Evolutionary conservation across 2,329 filamentous ascomycete genomes (phyloP).

Genomic region (Claviceps pusilla): DNA sequence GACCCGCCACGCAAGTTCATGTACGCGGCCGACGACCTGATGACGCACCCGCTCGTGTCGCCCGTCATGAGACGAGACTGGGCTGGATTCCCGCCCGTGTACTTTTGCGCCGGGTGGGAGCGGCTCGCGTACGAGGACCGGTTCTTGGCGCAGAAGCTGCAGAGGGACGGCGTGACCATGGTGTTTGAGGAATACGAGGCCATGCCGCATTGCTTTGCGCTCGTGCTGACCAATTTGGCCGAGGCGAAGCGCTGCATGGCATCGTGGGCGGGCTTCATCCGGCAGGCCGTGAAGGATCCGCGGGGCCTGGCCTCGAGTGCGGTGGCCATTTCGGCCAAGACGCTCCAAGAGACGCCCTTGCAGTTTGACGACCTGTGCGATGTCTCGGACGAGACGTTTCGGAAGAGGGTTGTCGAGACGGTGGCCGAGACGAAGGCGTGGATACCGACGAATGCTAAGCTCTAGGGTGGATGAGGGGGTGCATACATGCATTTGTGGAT

Average conservation of each 20-base stretch:
- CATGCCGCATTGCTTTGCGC: constrained; percentile 64
- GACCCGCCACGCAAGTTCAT: constrained; percentile 36
- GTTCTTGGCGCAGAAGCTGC: constrained; percentile 42
- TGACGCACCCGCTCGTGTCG: constrained; percentile 53
- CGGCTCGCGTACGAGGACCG: constrained; percentile 52
- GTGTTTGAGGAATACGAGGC: constrained; percentile 60
- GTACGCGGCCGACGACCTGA: constrained; percentile 38
- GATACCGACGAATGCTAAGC: constrained; percentile 13
- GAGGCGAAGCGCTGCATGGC: constrained; percentile 37
- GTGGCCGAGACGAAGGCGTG: constrained; percentile 9
- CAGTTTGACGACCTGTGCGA: constrained; percentile 27
- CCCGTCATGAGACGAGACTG: constrained; percentile 45
- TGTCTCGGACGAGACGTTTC: constrained; percentile 29
- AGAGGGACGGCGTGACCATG: constrained; percentile 42
- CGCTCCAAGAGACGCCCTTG: constrained; percentile 32
- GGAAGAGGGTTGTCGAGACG: constrained; percentile 20
- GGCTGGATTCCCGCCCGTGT: constrained; percentile 49
- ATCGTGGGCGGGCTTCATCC: constrained; percentile 42
- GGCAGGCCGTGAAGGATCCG: constrained; percentile 21
- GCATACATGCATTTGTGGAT: no score
- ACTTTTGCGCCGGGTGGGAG: constrained; percentile 56
- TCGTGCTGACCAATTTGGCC: constrained; percentile 34
- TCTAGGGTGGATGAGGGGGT: constrained; percentile 10
- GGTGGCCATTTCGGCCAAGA: constrained; percentile 33
- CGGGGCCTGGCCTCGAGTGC: constrained; percentile 24